These are phyloP conservation scores for Apiospora hydei DNA, from an alignment of 2,329 filamentous ascomycete species.

Conservation along the genomic window DNA sequence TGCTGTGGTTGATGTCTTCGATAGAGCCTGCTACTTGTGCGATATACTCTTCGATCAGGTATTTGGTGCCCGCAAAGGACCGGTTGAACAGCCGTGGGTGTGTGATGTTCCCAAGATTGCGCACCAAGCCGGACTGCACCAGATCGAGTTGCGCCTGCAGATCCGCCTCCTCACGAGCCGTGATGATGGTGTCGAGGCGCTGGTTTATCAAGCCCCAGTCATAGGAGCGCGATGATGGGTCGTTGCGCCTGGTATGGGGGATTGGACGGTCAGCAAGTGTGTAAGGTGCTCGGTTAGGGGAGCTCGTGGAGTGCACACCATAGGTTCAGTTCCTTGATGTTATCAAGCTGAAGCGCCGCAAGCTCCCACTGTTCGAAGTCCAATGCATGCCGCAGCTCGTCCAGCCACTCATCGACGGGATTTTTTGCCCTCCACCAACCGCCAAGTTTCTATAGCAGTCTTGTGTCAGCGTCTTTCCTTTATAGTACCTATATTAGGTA, in stretches of 20 bases:
- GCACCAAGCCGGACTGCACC: constrained; percentile 78
- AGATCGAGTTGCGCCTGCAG: constrained; percentile 79
- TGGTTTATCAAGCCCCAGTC: constrained; percentile 86
- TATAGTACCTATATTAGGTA: neutral
- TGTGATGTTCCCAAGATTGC: constrained; percentile 92
- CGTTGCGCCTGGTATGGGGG: constrained; percentile 71
- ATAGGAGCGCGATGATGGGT: constrained; percentile 81
- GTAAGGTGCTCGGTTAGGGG: neutral
- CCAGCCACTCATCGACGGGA: constrained; percentile 69
- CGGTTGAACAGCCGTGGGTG: constrained; percentile 82
- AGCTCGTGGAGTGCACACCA: constrained; percentile 61
- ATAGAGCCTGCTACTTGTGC: constrained; percentile 83
- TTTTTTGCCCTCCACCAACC: constrained; percentile 73
- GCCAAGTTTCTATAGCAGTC: constrained; percentile 64
- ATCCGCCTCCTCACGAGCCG: constrained; percentile 74
- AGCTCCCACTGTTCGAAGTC: constrained; percentile 87
- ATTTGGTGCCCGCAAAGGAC: constrained; percentile 87
- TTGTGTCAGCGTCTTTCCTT: neutral
- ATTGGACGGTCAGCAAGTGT: neutral
- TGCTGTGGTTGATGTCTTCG: constrained; percentile 69
- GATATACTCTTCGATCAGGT: constrained; percentile 90
- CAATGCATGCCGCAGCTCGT: constrained; percentile 69
- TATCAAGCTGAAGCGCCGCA: constrained; percentile 83
- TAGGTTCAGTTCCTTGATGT: constrained; percentile 78
- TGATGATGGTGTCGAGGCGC: constrained; percentile 74